Base-by-base conservation (phyloP, 805 yeast genomes). In the Blastobotrys robertii region DNA sequence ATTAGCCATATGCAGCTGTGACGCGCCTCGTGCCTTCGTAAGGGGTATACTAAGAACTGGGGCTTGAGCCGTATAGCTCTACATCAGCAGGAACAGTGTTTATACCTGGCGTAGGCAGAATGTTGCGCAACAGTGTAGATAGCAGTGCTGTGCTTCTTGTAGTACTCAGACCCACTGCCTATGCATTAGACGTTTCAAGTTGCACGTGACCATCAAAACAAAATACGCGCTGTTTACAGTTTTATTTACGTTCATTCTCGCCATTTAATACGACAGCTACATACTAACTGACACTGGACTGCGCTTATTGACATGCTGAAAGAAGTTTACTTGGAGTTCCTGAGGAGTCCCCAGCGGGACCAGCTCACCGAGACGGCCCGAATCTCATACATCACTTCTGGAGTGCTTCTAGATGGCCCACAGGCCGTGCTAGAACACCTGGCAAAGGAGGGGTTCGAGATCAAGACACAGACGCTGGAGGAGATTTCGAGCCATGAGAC, bases 321-420 rank as follows among this genome's bases (percentile, higher is more conserved):
- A 31, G 41, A 38, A 9, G 15, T 11, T 11, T 49, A 49, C 42
- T 25, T 19, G 11, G 25, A 29, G 16, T 49, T 47, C 37, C 34
- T 45, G 12, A n/a, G 16, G 35, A 36, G 29, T n/a, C 50, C 53
- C 3, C 36, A 38, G 12, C 35, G 14, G 19, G 42, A 32, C 13
- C 36, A 15, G 13, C 34, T 49, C 12, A 25, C 40, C 8, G 34
- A 28, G 8, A 36, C 35, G 25, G 39, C 46, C 34, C 29, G 45
- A 8, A 39, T 52, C 12, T 37, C 48, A 11, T 55, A 53, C 46
- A 47, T 54, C 35, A 41, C 53, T 7, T 47, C 55, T 16, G 48
- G 53, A 37, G 39, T 41, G 13, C 30, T 36, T 5, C 47, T 49
- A 34, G 31, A 33, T 29, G 54, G 54, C 22, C 9, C 42, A 1